Evolutionary conservation across 345 rosid species (phyloP).

Genomic region (Clarkia xantiana): DNA sequence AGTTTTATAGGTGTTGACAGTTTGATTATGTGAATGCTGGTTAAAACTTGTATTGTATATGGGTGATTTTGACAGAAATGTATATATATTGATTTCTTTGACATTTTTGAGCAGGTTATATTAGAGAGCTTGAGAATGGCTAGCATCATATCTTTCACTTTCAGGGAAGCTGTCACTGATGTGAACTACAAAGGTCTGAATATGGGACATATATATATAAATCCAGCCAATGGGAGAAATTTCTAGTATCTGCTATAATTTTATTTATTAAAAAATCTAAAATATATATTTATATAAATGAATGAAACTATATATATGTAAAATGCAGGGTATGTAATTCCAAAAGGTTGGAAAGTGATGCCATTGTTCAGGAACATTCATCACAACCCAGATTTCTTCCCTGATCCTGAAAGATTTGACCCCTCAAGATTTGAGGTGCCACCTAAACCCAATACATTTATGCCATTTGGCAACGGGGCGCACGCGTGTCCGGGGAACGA

Average conservation of each 20-base stretch:
- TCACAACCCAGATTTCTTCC: constrained; percentile 61
- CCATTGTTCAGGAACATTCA: constrained; percentile 94
- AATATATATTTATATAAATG: too few species aligned
- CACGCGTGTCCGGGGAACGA: constrained; percentile 93
- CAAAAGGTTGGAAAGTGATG: constrained; percentile 99
- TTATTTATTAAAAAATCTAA: too few species aligned
- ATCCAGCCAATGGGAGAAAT: not conserved
- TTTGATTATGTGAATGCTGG: too few species aligned
- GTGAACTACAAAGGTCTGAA: constrained; percentile 65
- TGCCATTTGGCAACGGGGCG: constrained; percentile 89
- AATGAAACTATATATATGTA: not conserved
- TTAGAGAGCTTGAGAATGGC: constrained; percentile 80
- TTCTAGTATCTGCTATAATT: too few species aligned
- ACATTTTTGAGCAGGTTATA: constrained; percentile 22
- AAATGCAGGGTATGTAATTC: constrained; percentile 59
- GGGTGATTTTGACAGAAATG: not conserved
- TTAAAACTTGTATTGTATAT: not conserved
- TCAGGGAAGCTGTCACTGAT: constrained; percentile 77
- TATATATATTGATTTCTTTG: not conserved
- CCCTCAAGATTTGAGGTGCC: constrained; percentile 89
- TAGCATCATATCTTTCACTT: constrained; percentile 84
- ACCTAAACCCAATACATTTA: constrained; percentile 65
- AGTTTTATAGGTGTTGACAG: too few species aligned
- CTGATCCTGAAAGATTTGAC: constrained; percentile 56
- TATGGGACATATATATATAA: not conserved